Percentiles rank a stretch among this genome's conserved stretches.
Evolutionary conservation across 192 early-diverging fungal species (phyloP).

Genomic region (Entomortierella chlamydospora): DNA sequence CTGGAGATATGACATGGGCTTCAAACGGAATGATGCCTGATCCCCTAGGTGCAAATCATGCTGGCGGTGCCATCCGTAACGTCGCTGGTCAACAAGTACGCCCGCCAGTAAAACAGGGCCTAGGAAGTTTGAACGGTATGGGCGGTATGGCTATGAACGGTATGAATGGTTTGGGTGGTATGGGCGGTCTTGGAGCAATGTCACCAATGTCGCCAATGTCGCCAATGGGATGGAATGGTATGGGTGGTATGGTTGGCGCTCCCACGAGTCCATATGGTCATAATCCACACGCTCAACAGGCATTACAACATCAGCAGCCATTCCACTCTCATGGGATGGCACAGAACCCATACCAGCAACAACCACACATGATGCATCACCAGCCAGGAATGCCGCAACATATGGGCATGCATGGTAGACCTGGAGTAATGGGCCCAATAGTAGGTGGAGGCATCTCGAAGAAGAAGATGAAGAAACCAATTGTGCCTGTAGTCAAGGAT

Average conservation of each 20-base stretch:
- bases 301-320: constrained; percentile 27
- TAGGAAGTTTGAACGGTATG: constrained; percentile 43
- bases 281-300: constrained; percentile 10
- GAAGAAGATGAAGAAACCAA: constrained; percentile 32
- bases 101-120: constrained; percentile 26
- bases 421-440: constrained; percentile 9
- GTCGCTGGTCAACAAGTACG: constrained; percentile 18
- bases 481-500: constrained; percentile 44
- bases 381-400: constrained; percentile 33
- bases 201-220: constrained; percentile 20
- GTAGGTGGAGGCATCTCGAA: constrained; percentile 36
- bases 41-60: constrained; percentile 32
- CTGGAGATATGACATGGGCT: constrained; percentile 37
- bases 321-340: constrained; percentile 25
- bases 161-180: constrained; percentile 24
- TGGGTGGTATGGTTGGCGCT: constrained; percentile 29
- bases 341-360: constrained; percentile 33
- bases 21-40: constrained; percentile 43
- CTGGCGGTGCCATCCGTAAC: constrained; percentile 28
- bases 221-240: constrained; percentile 12
- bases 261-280: constrained; percentile 31
- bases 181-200: constrained; percentile 23
- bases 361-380: constrained; percentile 33
- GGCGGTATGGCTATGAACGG: constrained; percentile 29
- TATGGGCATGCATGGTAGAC: constrained; percentile 26